Conservation (phyloP, 352 stramenopile genomes). For the Pythium sp. region DNA sequence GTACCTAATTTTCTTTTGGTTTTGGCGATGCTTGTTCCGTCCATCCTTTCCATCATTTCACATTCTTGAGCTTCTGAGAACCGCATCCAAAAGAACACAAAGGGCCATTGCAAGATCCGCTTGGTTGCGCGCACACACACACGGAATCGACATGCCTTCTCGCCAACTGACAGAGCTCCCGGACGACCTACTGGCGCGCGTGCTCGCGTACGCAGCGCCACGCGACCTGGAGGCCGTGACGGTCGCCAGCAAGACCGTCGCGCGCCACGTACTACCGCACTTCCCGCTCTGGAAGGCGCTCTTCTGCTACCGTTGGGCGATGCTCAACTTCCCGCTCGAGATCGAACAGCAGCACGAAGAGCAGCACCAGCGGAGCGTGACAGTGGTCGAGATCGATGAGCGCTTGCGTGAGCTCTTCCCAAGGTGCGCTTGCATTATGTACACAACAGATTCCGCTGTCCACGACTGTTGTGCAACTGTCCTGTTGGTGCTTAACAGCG, state of each 20-base stretch:
- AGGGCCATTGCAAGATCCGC: neutral
- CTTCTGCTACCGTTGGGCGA: slow-evolving; percentile 55
- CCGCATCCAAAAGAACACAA: neutral
- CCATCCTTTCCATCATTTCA: neutral
- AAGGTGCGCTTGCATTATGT: slow-evolving; percentile 23
- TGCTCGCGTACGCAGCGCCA: slow-evolving; percentile 36
- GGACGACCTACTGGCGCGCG: slow-evolving; percentile 51
- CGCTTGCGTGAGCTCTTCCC: slow-evolving; percentile 43
- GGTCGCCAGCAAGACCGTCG: slow-evolving; percentile 43
- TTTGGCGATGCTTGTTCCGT: neutral
- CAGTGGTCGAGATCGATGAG: slow-evolving; percentile 38
- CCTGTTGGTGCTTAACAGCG: slow-evolving; percentile 18
- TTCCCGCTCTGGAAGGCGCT: slow-evolving; percentile 66
- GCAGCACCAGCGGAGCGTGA: neutral
- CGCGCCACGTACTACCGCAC: slow-evolving; percentile 38
- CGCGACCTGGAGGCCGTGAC: slow-evolving; percentile 59
- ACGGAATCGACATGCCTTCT: neutral
- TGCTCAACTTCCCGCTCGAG: slow-evolving; percentile 56
- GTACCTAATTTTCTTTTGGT: neutral
- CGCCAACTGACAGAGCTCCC: slow-evolving; percentile 25
- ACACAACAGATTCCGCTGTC: too few relatives aligned
- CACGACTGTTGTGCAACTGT: neutral
- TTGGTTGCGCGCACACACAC: neutral
- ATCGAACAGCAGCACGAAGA: slow-evolving; percentile 10
- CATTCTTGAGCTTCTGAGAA: neutral